Evolutionary conservation across 2,329 filamentous ascomycete genomes (phyloP), one percentile per base, ranked within the genome.

Genomic region (Trichophyton benhamiae): DNA sequence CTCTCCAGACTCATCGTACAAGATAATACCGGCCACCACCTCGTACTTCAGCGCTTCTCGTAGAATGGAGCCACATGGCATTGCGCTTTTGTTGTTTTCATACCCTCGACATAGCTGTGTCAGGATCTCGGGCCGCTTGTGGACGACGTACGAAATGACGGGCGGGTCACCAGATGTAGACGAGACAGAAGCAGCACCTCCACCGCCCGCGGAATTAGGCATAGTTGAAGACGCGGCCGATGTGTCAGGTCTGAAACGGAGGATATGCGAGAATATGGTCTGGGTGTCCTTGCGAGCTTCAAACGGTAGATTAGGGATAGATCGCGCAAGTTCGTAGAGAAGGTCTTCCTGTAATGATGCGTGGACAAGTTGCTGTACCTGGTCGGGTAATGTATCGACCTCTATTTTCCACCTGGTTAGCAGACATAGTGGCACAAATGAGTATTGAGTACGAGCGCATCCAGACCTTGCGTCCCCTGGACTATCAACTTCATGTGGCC

Each of bases 231-330:
- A 9, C 8, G 52, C 5, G 13, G 57, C 25, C 20, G 82, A 83
- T 48, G 76, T 75, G 9, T 84, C 79, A 4, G 87, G 87, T 65
- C 89, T 88, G 79, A 94, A 96, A 66, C 91, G 89, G 72, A 96
- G 90, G 67, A 95, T 88, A 73, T 92, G 94, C 46, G 91, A 96
- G 77, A 97, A 94, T 72, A 96, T 94, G 65, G 94, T 89, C 73
- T 96, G 92, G 11, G 89, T 89, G 71, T 96, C 92, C 78, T 96
- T 97, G 70, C 92, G 87, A 42, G 91, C 89, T 78, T 99, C 94
- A 78, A 99, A 99, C 0, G 92, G 91, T 3, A 99, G 82, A 59
- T 87, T 84, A 75, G 89, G 85, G 53, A 99, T 87, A 71, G 87
- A 87, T 63, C 86, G 82, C 20, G 92, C 90, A 62, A 99, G 86